These are phyloP conservation scores for Penicillium sp. DNA, from an alignment of 2,329 filamentous ascomycete genomes.

Conservation along the genomic window DNA sequence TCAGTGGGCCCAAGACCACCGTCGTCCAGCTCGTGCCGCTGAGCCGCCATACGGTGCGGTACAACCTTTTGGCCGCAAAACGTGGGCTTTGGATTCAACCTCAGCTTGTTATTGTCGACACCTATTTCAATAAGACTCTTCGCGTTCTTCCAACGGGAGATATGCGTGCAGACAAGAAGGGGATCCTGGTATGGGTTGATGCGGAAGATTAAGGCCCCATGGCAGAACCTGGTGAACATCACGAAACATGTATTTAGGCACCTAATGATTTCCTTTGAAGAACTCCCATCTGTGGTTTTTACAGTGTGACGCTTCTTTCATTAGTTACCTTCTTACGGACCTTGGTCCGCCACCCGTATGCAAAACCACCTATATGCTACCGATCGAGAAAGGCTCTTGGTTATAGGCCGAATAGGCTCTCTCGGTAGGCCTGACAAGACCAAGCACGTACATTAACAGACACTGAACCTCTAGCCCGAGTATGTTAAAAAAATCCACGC, in stretches of 20 bases:
- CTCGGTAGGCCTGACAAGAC: no score
- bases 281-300: neutral
- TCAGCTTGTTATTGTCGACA: conserved; percentile 72
- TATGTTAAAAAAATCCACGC: no score
- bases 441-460: no score
- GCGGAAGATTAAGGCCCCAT: conserved; percentile 29
- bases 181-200: conserved; percentile 44
- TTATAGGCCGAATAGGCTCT: no score
- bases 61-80: conserved; percentile 65
- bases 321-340: no score
- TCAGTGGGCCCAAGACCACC: conserved; percentile 79
- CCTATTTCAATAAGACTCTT: conserved; percentile 88
- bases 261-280: neutral
- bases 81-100: conserved; percentile 66
- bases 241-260: neutral
- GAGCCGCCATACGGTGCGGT: conserved; percentile 68
- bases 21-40: conserved; percentile 78
- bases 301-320: neutral
- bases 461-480: no score
- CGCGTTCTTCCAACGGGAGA: conserved; percentile 74
- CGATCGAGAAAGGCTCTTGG: no score
- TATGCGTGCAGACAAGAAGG: conserved; percentile 54
- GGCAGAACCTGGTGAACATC: neutral
- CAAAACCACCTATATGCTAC: no score
- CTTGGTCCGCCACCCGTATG: no score